Evolutionary conservation across 2,329 filamentous ascomycete species (phyloP).

Genomic region (Talaromyces marneffei): DNA sequence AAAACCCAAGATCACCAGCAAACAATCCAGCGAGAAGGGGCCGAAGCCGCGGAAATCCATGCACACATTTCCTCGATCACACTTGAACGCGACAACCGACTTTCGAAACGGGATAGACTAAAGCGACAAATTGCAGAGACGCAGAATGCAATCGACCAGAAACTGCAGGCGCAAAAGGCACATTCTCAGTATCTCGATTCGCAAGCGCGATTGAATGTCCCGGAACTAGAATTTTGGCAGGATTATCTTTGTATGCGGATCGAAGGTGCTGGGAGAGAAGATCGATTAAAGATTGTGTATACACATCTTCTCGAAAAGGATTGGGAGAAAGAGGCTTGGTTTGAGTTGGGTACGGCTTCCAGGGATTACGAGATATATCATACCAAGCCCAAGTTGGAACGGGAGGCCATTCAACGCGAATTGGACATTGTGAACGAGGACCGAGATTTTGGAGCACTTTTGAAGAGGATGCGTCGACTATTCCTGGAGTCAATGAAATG

Average conservation of each 20-base stretch:
- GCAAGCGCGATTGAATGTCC: slow-evolving; percentile 81
- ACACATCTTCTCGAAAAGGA: slow-evolving; percentile 79
- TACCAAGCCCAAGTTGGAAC: slow-evolving; percentile 62
- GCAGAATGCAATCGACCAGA: slow-evolving; percentile 42
- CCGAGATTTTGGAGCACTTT: slow-evolving; percentile 53
- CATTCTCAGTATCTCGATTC: slow-evolving; percentile 67
- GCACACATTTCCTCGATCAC: slow-evolving; percentile 53
- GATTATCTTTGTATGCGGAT: slow-evolving; percentile 82
- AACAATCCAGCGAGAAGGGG: slow-evolving; percentile 53
- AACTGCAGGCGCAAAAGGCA: slow-evolving; percentile 40
- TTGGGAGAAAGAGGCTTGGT: slow-evolving; percentile 86
- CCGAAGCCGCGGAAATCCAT: slow-evolving; percentile 60
- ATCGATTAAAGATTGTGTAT: slow-evolving; percentile 85
- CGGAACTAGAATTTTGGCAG: slow-evolving; percentile 95
- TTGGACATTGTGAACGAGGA: slow-evolving; percentile 55
- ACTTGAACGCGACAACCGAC: slow-evolving; percentile 50
- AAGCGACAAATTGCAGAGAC: slow-evolving; percentile 50
- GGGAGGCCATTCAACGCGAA: slow-evolving; percentile 49
- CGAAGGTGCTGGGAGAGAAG: slow-evolving; percentile 77
- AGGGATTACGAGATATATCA: slow-evolving; percentile 81
- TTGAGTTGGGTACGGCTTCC: slow-evolving; percentile 76
- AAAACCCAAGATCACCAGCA: slow-evolving; percentile 53
- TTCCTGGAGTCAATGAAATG: slow-evolving; percentile 53
- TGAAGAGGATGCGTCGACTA: slow-evolving; percentile 58
- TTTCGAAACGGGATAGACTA: slow-evolving; percentile 51